Evolutionary conservation across 768 basidiomycete species (phyloP).

Genomic region (Lanmaoa pseudosensibilis): DNA sequence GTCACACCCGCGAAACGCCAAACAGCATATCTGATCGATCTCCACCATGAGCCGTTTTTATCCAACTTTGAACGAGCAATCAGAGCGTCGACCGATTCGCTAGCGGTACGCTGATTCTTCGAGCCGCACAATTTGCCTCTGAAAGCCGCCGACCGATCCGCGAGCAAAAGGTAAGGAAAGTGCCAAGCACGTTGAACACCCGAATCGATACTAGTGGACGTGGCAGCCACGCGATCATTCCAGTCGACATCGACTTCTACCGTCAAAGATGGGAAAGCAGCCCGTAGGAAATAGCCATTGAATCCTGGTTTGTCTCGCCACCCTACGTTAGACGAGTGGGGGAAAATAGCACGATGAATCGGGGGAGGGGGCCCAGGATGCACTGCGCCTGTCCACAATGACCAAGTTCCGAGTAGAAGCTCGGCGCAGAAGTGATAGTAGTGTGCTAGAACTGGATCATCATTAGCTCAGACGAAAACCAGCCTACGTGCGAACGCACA

Average conservation of each 20-base stretch:
- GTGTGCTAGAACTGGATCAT: slow-evolving; percentile 60
- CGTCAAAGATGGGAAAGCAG: slow-evolving; percentile 67
- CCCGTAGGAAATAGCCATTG: slow-evolving; percentile 74
- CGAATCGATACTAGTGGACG: slow-evolving; percentile 22
- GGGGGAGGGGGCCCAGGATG: slow-evolving; percentile 45
- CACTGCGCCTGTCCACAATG: slow-evolving; percentile 64
- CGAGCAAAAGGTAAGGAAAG: slow-evolving; percentile 67
- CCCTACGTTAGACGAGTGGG: slow-evolving; percentile 53
- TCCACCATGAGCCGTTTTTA: slow-evolving; percentile 66
- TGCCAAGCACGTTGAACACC: slow-evolving; percentile 55
- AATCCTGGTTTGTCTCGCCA: slow-evolving; percentile 82
- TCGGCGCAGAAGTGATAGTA: slow-evolving; percentile 90
- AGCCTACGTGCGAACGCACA: slow-evolving; percentile 33
- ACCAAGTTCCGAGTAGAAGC: slow-evolving; percentile 72
- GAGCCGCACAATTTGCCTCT: slow-evolving; percentile 62
- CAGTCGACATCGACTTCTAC: slow-evolving; percentile 73
- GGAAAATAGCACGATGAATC: slow-evolving; percentile 70
- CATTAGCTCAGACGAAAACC: not conserved
- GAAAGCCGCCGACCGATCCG: slow-evolving; percentile 77
- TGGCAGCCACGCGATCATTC: slow-evolving; percentile 53
- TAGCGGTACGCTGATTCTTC: slow-evolving; percentile 69
- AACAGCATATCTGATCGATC: slow-evolving; percentile 63
- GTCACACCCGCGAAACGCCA: slow-evolving; percentile 64
- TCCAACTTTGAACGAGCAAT: slow-evolving; percentile 34
- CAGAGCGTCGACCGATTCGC: slow-evolving; percentile 64